Evolutionary conservation across 2,329 filamentous ascomycete genomes (phyloP).

Genomic region (Penicillium sp.): DNA sequence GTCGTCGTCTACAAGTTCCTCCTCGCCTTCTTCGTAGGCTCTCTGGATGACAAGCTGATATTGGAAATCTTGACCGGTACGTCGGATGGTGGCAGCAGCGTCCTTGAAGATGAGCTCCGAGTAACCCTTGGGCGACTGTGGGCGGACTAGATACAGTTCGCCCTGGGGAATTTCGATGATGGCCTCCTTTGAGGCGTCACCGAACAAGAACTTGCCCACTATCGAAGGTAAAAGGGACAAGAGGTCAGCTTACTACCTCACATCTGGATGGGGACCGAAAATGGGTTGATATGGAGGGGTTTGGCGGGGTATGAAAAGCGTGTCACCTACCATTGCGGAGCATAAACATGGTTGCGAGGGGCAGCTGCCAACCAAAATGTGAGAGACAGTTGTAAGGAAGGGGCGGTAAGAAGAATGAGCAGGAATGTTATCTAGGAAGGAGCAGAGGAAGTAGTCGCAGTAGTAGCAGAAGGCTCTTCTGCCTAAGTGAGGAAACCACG

Average conservation of each 20-base stretch:
- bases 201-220: slow-evolving; percentile 93
- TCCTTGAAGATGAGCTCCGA: slow-evolving; percentile 99
- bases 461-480: slow-evolving; percentile 1
- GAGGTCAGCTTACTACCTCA: slow-evolving; percentile 6
- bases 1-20: slow-evolving; percentile 86
- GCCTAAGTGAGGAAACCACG: neutral
- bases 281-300: slow-evolving; percentile 22
- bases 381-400: neutral
- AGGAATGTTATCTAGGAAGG: slow-evolving; percentile 3
- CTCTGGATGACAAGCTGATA: slow-evolving; percentile 96
- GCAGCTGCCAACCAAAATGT: slow-evolving; percentile 22
- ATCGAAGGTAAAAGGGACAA: slow-evolving; percentile 9
- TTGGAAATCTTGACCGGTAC: slow-evolving; percentile 91
- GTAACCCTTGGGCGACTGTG: slow-evolving; percentile 92
- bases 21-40: slow-evolving; percentile 96
- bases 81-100: slow-evolving; percentile 83
- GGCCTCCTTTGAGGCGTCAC: slow-evolving; percentile 82
- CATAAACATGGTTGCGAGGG: slow-evolving; percentile 52
- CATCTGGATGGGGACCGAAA: neutral
- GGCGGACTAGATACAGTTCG: slow-evolving; percentile 94
- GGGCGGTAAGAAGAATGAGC: slow-evolving; percentile 5
- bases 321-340: slow-evolving; percentile 52
- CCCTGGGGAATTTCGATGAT: slow-evolving; percentile 93
- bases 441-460: neutral
- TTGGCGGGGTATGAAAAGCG: slow-evolving; percentile 25